phyloP scores from a whole-genome alignment of 768 basidiomycete species.

The Tricholoma matsutake region DNA sequence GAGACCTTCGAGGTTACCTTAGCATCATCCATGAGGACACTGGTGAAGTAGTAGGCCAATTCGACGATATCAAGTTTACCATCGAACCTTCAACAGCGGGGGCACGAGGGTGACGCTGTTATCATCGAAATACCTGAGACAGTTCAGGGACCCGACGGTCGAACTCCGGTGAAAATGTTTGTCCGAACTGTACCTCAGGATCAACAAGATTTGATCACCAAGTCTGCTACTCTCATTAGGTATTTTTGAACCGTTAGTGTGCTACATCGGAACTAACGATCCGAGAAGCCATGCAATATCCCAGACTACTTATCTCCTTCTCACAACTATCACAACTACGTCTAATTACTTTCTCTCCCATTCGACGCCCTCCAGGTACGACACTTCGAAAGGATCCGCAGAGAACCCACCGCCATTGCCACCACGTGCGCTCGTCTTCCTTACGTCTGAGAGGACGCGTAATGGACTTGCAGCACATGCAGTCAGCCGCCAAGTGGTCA shows the following conservation, averaged over 20 bases:
- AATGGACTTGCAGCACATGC: constrained; percentile 59
- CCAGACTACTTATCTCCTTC: constrained; percentile 57
- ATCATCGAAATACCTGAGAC: constrained; percentile 63
- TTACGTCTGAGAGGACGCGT: constrained; percentile 57
- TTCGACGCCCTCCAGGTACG: constrained; percentile 34
- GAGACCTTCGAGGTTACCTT: constrained; percentile 53
- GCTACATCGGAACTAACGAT: neutral
- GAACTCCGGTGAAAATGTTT: constrained; percentile 48
- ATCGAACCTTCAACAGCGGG: constrained; percentile 46
- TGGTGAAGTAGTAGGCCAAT: constrained; percentile 68
- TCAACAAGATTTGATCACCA: constrained; percentile 67
- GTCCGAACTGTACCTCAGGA: constrained; percentile 62
- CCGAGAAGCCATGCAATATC: constrained; percentile 61
- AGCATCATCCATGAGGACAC: constrained; percentile 71
- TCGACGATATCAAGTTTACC: constrained; percentile 49
- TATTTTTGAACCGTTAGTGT: constrained; percentile 24
- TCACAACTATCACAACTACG: constrained; percentile 58
- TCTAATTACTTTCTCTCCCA: constrained; percentile 61
- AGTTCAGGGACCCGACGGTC: constrained; percentile 33
- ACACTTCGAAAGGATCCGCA: neutral
- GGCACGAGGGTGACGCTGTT: constrained; percentile 62
- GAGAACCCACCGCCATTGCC: constrained; percentile 25
- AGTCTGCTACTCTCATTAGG: constrained; percentile 62
- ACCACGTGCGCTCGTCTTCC: constrained; percentile 51
- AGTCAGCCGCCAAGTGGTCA: constrained; percentile 31